These are phyloP conservation scores for Fraxinus anomala DNA, from an alignment of 257 asterid species.

Conservation along the genomic window DNA sequence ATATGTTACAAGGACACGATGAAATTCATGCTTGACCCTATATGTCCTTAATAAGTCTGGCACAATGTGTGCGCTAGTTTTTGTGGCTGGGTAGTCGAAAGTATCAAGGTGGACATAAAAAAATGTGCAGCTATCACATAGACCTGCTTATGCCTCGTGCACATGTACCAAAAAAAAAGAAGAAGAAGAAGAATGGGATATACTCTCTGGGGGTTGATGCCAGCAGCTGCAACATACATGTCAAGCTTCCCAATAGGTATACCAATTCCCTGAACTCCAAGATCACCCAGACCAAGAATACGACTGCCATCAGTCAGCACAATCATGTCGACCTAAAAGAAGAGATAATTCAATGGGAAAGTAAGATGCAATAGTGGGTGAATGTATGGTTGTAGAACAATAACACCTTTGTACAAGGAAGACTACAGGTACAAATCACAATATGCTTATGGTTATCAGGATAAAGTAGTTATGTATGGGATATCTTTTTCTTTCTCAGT, in stretches of 20 bases:
- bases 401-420: background rate
- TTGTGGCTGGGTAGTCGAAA: background rate
- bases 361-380: conserved; percentile 22
- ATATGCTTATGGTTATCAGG: background rate
- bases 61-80: background rate
- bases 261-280: conserved; percentile 99
- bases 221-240: conserved; percentile 99
- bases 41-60: background rate
- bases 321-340: conserved; percentile 94
- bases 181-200: conserved; percentile 23
- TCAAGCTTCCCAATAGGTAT: conserved; percentile 98
- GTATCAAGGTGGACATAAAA: background rate
- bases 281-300: conserved; percentile 99
- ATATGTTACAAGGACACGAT: background rate
- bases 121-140: background rate
- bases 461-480: background rate
- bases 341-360: conserved; percentile 26
- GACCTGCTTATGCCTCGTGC: conserved; percentile 15
- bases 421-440: conserved; percentile 5
- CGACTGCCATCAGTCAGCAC: conserved; percentile 99
- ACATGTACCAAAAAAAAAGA: background rate
- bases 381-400: conserved; percentile 12
- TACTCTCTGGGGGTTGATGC: conserved; percentile 98
- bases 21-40: background rate
- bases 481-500: too few relatives aligned